Conservation (phyloP, 2,329 filamentous ascomycete species). For the Colletotrichum magnum region DNA sequence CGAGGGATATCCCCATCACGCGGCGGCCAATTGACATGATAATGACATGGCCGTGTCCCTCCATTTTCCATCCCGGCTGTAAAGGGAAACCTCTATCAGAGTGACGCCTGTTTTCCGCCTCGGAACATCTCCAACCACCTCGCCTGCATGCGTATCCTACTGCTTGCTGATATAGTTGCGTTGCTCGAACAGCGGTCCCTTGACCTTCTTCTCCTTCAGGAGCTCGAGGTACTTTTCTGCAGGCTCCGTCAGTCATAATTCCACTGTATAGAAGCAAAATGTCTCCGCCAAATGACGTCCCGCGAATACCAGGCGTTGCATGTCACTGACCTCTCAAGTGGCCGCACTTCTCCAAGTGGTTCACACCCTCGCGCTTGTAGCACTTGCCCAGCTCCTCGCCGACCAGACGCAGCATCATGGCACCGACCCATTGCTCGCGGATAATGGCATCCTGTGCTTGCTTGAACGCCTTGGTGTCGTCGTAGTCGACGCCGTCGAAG, state of each 20-base stretch:
- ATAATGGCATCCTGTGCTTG: slow-evolving; percentile 86
- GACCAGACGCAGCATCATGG: slow-evolving; percentile 89
- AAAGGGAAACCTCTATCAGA: slow-evolving; percentile 27
- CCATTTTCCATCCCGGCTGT: slow-evolving; percentile 16
- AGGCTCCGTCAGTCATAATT: slow-evolving; percentile 16
- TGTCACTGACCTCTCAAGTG: slow-evolving; percentile 79
- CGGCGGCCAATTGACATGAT: slow-evolving; percentile 30
- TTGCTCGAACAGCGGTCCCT: slow-evolving; percentile 84
- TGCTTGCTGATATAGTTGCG: slow-evolving; percentile 79
- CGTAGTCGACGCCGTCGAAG: slow-evolving; percentile 89
- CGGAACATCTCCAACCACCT: slow-evolving; percentile 9
- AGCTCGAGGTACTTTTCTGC: slow-evolving; percentile 85
- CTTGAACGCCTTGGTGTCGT: slow-evolving; percentile 85
- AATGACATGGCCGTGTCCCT: slow-evolving; percentile 20
- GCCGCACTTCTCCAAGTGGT: slow-evolving; percentile 91
- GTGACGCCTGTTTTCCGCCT: slow-evolving; percentile 12
- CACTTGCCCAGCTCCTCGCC: slow-evolving; percentile 88
- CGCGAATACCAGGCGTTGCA: neutral
- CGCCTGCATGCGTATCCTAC: slow-evolving; percentile 41
- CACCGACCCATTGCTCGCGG: slow-evolving; percentile 89
- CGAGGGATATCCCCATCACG: slow-evolving; percentile 38
- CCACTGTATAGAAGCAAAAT: slow-evolving; percentile 4
- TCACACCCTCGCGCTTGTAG: slow-evolving; percentile 87
- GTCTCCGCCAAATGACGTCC: neutral
- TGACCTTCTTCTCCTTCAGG: slow-evolving; percentile 81